Conservation (phyloP, 202 grass and related monocot species). For the Saccharum hybrid region DNA sequence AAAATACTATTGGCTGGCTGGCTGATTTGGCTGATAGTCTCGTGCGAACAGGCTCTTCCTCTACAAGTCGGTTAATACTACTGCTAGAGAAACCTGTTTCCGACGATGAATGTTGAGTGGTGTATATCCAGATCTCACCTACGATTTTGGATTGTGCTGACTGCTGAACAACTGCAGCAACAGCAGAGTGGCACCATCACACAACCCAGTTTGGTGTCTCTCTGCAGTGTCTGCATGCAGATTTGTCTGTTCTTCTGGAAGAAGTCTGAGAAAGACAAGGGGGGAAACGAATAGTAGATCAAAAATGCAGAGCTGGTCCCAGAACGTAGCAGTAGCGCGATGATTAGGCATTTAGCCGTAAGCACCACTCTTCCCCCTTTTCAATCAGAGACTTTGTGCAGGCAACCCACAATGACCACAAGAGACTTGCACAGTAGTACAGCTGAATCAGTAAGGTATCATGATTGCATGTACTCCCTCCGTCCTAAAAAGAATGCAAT, state of each 20-base stretch:
- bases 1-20: no score
- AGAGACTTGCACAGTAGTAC: background rate
- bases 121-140: background rate
- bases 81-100: no score
- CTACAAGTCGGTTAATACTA: background rate
- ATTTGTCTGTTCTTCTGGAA: background rate
- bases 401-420: background rate
- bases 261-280: background rate
- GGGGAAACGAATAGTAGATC: background rate
- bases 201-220: background rate
- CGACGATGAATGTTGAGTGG: no score
- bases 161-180: background rate
- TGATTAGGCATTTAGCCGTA: slow-evolving; percentile 5
- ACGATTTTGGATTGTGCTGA: background rate
- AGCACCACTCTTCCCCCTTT: slow-evolving; percentile 28
- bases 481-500: no score
- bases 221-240: background rate
- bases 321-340: background rate
- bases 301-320: background rate
- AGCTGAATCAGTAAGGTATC: background rate
- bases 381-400: background rate
- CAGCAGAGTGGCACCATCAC: background rate
- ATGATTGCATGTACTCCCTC: background rate
- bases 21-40: no score
- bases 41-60: no score